phyloP scores from a whole-genome alignment of 2,329 filamentous ascomycete species.

The Colletotrichum tanaceti region DNA sequence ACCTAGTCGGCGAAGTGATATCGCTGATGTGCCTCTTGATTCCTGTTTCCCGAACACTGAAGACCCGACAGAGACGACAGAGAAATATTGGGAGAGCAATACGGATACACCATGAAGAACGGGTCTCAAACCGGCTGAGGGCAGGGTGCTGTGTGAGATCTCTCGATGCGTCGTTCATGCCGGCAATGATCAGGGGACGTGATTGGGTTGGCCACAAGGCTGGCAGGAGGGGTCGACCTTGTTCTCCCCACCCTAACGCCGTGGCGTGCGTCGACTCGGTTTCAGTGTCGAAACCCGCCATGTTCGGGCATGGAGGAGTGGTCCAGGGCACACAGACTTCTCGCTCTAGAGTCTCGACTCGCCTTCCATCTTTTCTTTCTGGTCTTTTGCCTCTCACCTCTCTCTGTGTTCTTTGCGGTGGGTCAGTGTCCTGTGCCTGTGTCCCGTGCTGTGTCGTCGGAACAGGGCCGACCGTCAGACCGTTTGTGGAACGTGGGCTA shows the following conservation, averaged over 20 bases:
- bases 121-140: conserved; percentile 48
- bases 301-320: conserved; percentile 52
- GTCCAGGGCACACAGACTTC: conserved; percentile 2
- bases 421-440: neutral
- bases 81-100: conserved; percentile 29
- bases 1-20: neutral
- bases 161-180: conserved; percentile 47
- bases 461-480: conserved; percentile 5
- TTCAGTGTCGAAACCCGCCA: conserved; percentile 59
- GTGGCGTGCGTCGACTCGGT: conserved; percentile 49
- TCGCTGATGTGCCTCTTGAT: too few relatives aligned
- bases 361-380: conserved; percentile 3
- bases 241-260: conserved; percentile 37
- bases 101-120: conserved; percentile 34
- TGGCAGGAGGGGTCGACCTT: conserved; percentile 44
- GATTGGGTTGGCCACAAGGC: conserved; percentile 51
- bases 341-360: neutral
- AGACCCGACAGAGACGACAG: conserved; percentile 1
- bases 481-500: neutral
- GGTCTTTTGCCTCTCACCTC: neutral
- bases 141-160: conserved; percentile 45
- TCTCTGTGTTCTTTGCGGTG: neutral
- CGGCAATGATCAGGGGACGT: conserved; percentile 35
- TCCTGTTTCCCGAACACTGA: neutral
- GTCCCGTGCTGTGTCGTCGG: conserved; percentile 1